Percentiles rank a stretch among this genome's conserved stretches.
These are phyloP conservation scores for Phytomonas sp. DNA, from an alignment of 208 protist genomes.

Conservation along the genomic window DNA sequence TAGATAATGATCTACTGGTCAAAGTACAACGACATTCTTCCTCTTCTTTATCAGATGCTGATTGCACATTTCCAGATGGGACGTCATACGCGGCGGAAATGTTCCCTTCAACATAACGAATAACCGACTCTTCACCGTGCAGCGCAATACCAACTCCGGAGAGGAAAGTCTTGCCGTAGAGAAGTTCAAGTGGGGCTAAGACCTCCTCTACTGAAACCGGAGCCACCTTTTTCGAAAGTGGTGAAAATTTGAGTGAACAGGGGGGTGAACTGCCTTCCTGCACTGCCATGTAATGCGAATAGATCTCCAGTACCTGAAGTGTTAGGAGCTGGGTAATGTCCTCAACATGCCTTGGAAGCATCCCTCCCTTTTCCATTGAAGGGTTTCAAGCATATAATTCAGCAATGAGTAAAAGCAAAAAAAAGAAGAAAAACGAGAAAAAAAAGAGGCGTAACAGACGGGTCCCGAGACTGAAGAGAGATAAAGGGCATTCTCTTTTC, in stretches of 20 bases:
- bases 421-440: background rate
- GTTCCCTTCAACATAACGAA: conserved; percentile 41
- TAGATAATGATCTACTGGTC: conserved; percentile 1
- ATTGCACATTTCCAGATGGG: background rate
- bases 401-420: background rate
- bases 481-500: background rate
- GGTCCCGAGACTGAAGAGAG: background rate
- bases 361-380: background rate
- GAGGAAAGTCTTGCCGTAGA: conserved; percentile 68
- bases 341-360: conserved; percentile 16
- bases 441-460: background rate
- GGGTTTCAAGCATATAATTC: background rate
- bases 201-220: conserved; percentile 22
- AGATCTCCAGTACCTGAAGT: conserved; percentile 24
- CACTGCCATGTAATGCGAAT: conserved; percentile 26
- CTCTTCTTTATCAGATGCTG: background rate
- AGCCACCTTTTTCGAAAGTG: background rate
- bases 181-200: conserved; percentile 59
- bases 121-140: conserved; percentile 53
- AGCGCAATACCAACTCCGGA: conserved; percentile 69
- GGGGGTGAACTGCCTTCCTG: background rate
- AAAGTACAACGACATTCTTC: background rate
- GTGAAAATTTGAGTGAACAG: background rate
- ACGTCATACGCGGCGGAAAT: background rate
- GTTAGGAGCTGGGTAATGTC: conserved; percentile 32